Evolutionary conservation across 129 eudicot genomes (phyloP).

Genomic region (Dittrichia graveolens): DNA sequence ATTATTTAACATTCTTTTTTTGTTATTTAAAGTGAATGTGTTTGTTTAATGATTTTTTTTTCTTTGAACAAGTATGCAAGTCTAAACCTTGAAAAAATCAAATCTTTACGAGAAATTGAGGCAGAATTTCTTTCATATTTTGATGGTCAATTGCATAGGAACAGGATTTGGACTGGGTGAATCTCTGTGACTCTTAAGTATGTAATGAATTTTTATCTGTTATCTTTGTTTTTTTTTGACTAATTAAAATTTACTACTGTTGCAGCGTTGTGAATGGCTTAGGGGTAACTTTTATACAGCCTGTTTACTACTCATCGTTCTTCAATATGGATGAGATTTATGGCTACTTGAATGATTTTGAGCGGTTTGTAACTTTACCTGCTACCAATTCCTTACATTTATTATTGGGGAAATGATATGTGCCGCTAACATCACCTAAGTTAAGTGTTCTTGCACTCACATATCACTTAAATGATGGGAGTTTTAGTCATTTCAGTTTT

Average conservation of each 20-base stretch:
- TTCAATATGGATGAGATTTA: slow-evolving; percentile 56
- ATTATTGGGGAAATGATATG: no score
- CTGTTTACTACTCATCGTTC: slow-evolving; percentile 60
- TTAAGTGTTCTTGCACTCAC: no score
- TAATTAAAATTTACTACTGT: slow-evolving; percentile 18
- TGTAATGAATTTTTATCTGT: neutral
- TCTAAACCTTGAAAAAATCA: slow-evolving; percentile 55
- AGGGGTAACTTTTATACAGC: slow-evolving; percentile 69
- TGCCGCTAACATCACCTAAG: no score
- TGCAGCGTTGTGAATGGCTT: slow-evolving; percentile 74
- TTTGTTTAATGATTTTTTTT: neutral
- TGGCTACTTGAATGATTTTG: slow-evolving; percentile 69
- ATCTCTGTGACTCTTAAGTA: slow-evolving; percentile 14
- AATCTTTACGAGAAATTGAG: slow-evolving; percentile 57
- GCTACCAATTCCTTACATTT: neutral
- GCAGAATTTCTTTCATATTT: slow-evolving; percentile 58
- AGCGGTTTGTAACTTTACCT: slow-evolving; percentile 47
- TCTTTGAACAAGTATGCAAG: slow-evolving; percentile 51
- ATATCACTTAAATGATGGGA: no score
- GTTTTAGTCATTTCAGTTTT: no score
- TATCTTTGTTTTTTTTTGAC: neutral
- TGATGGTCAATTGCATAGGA: slow-evolving; percentile 63
- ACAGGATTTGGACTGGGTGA: slow-evolving; percentile 75
- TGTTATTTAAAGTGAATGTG: no score
- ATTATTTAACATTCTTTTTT: neutral